phyloP scores from a whole-genome alignment of 169 alveolate species.

The Plasmodium vinckei region DNA sequence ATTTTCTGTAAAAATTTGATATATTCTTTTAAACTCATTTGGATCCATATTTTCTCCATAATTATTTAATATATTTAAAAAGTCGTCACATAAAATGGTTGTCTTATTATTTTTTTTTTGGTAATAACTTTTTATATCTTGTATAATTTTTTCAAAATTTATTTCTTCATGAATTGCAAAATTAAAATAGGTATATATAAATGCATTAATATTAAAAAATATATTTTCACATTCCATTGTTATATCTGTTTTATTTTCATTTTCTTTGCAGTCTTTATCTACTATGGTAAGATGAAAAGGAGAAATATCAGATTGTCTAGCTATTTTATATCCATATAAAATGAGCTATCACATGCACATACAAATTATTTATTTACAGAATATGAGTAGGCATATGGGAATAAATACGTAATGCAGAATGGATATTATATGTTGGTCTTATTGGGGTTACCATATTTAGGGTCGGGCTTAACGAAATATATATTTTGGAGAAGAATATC shows the following conservation, averaged over 20 bases:
- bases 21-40: conserved; percentile 54
- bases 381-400: not conserved
- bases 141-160: conserved; percentile 28
- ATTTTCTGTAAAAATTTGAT: conserved; percentile 73
- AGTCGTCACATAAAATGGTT: conserved; percentile 24
- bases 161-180: conserved; percentile 27
- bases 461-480: not conserved
- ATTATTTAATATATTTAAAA: conserved; percentile 44
- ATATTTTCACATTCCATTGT: conserved; percentile 62
- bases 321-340: too few species aligned
- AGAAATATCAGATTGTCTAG: too few species aligned
- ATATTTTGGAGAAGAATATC: conserved; percentile 64
- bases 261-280: conserved; percentile 4
- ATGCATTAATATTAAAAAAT: conserved; percentile 71
- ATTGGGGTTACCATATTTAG: too few species aligned
- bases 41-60: conserved; percentile 74
- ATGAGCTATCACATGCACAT: too few species aligned
- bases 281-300: too few species aligned
- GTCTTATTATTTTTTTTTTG: conserved; percentile 25
- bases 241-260: conserved; percentile 16
- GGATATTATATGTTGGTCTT: too few species aligned
- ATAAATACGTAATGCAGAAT: not conserved
- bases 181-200: conserved; percentile 72
- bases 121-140: conserved; percentile 41
- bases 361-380: not conserved